A percentile compares a stretch with the other conserved stretches of the same genome.
Evolutionary conservation across 2,329 filamentous ascomycete species (phyloP).

Genomic region (Sarocladium oryzae): DNA sequence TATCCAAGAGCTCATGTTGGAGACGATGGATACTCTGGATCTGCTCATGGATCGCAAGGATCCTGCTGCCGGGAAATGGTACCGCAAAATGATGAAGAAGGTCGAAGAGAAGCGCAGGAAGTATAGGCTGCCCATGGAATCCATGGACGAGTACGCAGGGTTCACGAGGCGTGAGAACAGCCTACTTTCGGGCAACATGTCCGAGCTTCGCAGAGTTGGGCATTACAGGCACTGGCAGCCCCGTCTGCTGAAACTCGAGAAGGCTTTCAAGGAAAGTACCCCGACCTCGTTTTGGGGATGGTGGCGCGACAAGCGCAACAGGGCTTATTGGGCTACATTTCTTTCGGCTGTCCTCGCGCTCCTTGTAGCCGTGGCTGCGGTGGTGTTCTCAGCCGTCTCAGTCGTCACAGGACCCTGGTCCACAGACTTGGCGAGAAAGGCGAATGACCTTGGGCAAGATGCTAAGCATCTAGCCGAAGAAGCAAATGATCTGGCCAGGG

Average conservation of each 20-base stretch:
- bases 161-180: neutral
- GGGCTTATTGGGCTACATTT: neutral
- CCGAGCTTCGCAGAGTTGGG: neutral
- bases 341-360: neutral
- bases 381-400: neutral
- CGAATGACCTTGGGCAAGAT: no score
- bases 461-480: neutral
- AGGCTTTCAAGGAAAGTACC: neutral
- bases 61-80: neutral
- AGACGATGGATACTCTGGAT: neutral
- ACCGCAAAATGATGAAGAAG: neutral
- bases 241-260: neutral
- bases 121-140: neutral
- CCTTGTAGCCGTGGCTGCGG: neutral
- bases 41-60: neutral
- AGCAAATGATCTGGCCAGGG: neutral
- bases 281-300: neutral
- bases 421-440: neutral
- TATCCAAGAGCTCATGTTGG: neutral
- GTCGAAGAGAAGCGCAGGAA: neutral
- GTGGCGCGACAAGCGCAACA: neutral
- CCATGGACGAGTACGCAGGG: neutral
- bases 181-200: neutral
- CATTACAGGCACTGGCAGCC: neutral
- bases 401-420: neutral